Evolutionary conservation across 805 yeast species (phyloP).

Genomic region (Saccharomycopsis fodiens): DNA sequence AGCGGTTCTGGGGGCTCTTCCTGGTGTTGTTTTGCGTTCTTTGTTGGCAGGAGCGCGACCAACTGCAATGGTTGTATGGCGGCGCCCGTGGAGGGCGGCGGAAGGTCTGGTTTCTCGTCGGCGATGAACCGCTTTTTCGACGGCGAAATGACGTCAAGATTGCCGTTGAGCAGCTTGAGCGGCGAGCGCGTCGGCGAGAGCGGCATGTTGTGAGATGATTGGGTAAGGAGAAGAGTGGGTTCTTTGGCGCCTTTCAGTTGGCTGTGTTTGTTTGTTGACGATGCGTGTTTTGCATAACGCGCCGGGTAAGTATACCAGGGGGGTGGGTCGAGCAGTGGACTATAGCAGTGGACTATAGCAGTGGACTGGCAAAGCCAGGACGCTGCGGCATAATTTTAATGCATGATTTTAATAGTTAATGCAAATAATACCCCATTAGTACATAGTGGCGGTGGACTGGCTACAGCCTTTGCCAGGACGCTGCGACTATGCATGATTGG

Average conservation of each 20-base stretch:
- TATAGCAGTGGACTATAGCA: no score
- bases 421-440: no score
- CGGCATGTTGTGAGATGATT: constrained; percentile 8
- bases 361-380: no score
- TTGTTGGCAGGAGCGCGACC: constrained; percentile 11
- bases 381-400: no score
- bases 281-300: no score
- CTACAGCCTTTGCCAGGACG: no score
- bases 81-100: constrained; percentile 13
- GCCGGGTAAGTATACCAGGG: no score
- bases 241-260: neutral
- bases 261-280: no score
- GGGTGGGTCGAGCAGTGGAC: no score
- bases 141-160: constrained; percentile 15
- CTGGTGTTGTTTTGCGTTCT: neutral
- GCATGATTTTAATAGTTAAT: no score
- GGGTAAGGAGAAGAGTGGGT: neutral
- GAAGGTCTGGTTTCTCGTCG: constrained; percentile 18
- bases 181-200: constrained; percentile 15
- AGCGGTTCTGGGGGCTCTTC: constrained; percentile 27
- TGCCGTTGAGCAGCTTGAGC: constrained; percentile 14
- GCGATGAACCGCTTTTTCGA: constrained; percentile 20
- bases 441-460: no score
- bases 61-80: constrained; percentile 6
- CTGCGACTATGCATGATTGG: no score